phyloP scores from a whole-genome alignment of 2,329 filamentous ascomycete species.

The Exophiala sp. region DNA sequence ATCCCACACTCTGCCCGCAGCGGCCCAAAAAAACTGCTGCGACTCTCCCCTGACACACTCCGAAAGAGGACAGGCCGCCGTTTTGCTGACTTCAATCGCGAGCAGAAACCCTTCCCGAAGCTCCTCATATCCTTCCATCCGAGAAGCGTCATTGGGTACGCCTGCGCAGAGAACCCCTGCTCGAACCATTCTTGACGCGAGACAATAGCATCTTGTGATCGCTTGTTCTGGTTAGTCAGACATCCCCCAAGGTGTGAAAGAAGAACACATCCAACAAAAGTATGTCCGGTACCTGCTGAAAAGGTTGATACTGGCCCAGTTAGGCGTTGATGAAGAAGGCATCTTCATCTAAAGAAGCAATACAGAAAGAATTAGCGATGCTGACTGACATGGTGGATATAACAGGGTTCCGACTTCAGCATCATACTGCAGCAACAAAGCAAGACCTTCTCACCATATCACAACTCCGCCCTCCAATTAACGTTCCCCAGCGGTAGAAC shows the following conservation, averaged over 20 bases:
- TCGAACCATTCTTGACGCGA: slow-evolving; percentile 8
- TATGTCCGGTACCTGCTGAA: not conserved
- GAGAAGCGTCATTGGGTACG: slow-evolving; percentile 11
- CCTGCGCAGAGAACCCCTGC: slow-evolving; percentile 8
- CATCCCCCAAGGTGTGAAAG: slow-evolving; percentile 4
- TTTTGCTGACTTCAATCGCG: slow-evolving; percentile 18
- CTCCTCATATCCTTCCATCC: slow-evolving; percentile 1
- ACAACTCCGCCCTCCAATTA: slow-evolving; percentile 13
- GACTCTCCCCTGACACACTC: too few relatives aligned
- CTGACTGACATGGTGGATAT: slow-evolving; percentile 15
- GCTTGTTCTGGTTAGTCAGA: slow-evolving; percentile 14
- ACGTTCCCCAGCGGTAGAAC: slow-evolving; percentile 6
- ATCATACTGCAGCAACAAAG: not conserved
- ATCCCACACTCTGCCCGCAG: not conserved
- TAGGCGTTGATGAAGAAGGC: not conserved
- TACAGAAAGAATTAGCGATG: slow-evolving; percentile 5
- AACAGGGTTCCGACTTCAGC: slow-evolving; percentile 15
- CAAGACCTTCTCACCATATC: slow-evolving; percentile 5
- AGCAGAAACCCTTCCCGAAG: not conserved
- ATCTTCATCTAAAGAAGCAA: not conserved
- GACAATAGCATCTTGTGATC: slow-evolving; percentile 2
- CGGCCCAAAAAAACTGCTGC: too few relatives aligned
- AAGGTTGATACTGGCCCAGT: not conserved
- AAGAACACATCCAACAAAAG: not conserved
- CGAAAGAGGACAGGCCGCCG: not conserved